These are phyloP conservation scores for Claviceps arundinis DNA, from an alignment of 2,329 filamentous ascomycete genomes.

Conservation along the genomic window DNA sequence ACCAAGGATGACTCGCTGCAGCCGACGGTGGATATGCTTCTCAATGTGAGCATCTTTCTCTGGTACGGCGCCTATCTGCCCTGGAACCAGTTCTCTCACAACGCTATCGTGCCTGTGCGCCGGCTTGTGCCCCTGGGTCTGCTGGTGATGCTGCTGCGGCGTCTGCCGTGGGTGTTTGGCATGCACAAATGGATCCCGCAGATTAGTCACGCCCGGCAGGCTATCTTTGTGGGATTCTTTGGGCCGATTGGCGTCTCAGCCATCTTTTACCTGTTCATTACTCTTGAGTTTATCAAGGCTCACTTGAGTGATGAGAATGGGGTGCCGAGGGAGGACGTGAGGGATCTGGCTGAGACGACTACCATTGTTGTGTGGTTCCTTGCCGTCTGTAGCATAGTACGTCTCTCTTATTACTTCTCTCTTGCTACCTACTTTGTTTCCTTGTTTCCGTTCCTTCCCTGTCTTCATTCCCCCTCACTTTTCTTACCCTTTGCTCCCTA, in stretches of 20 bases:
- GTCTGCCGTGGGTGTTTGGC: constrained; percentile 62
- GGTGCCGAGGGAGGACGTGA: constrained; percentile 50
- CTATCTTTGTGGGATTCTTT: constrained; percentile 82
- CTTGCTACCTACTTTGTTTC: neutral
- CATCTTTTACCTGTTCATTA: constrained; percentile 79
- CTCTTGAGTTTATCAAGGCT: constrained; percentile 55
- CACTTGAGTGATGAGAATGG: constrained; percentile 42
- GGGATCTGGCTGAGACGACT: constrained; percentile 50
- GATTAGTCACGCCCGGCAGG: constrained; percentile 61
- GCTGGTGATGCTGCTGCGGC: constrained; percentile 61
- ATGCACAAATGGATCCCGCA: constrained; percentile 67
- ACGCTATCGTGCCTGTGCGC: constrained; percentile 57
- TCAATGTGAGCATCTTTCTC: constrained; percentile 79
- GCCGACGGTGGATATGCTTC: constrained; percentile 85
- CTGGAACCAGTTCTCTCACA: constrained; percentile 57
- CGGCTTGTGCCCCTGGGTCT: constrained; percentile 63
- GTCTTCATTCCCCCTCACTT: neutral
- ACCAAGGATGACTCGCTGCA: constrained; percentile 87
- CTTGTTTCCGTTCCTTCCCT: no score
- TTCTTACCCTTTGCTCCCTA: neutral
- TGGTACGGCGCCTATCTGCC: constrained; percentile 83
- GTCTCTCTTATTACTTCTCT: constrained; percentile 16
- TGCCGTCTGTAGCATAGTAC: constrained; percentile 67
- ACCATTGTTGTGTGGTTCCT: constrained; percentile 76
- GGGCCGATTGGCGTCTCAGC: constrained; percentile 85